Evolutionary conservation across 495 filamentous ascomycete genomes (phyloP), one percentile per base, ranked within the genome.

Genomic region (Hypoxylon perforatum): DNA sequence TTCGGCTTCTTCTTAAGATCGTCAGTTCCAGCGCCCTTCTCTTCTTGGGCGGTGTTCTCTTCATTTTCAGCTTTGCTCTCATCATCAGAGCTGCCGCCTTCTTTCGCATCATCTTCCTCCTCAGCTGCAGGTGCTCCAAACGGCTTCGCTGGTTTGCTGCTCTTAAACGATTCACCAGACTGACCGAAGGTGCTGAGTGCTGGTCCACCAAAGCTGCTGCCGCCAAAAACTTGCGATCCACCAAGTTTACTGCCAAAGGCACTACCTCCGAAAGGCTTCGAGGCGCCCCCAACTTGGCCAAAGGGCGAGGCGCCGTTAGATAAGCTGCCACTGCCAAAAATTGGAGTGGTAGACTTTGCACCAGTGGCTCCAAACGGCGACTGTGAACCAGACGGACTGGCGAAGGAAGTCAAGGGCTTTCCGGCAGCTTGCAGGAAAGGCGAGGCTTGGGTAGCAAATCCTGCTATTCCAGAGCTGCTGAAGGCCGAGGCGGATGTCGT

Each of bases 101-200:
- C 82, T 10, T 81, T 80, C 9, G 81, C 71, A 10, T 75, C 78
- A 4, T 85, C 85, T 15, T 89, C 86, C 4, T 78, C 81, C n/a
- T 90, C 87, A 35, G 84, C 85, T 36, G 85, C 86, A 7, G 87
- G 84, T 8, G 90, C 89, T 9, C 93, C 92, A 67, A 96, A 91
- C 0, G 90, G 79, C 75, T 84, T 91, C 6, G 84, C 79, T 33
- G 88, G 84, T 73, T 87, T 87, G 30, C 79, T 84, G 45, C 78
- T 78, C 64, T 84, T 85, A 47, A 87, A 78, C 36, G 85, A 73
- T 28, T 80, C 78, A 48, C 82, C 86, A 23, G 88, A 85, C 33
- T 87, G 87, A 14, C 88, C 91, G 75, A 96, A 96, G 71, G 81
- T 89, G 5, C 81, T 84, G 11, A 92, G 75, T 33, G 18, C 79